phyloP scores from a whole-genome alignment of 768 basidiomycete species.

The Mycena pura region DNA sequence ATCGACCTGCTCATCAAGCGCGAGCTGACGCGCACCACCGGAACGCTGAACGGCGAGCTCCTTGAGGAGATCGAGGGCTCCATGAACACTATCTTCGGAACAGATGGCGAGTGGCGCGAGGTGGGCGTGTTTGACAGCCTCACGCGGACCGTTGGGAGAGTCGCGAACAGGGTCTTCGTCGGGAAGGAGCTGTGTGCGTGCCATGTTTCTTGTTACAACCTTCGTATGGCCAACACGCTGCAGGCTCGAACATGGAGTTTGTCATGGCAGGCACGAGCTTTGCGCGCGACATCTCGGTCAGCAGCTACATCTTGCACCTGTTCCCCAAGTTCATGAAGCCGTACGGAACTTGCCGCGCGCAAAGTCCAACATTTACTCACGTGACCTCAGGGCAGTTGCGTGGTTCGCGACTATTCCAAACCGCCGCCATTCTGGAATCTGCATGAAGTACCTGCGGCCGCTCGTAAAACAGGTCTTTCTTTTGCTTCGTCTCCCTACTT shows the following conservation, averaged over 20 bases:
- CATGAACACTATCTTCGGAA: not conserved
- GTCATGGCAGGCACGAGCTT: conserved; percentile 18
- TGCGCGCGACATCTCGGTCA: conserved; percentile 18
- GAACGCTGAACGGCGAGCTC: conserved; percentile 11
- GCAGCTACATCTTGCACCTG: conserved; percentile 20
- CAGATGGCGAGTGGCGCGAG: conserved; percentile 13
- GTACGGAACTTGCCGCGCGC: too few relatives aligned
- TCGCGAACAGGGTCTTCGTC: conserved; percentile 19
- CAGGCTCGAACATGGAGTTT: conserved; percentile 20
- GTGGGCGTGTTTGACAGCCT: conserved; percentile 8
- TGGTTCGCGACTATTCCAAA: conserved; percentile 26
- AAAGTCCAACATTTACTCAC: not conserved
- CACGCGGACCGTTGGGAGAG: conserved; percentile 11
- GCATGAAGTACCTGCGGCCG: conserved; percentile 19
- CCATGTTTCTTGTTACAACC: too few relatives aligned
- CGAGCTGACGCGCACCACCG: conserved; percentile 22
- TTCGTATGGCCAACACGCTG: not conserved
- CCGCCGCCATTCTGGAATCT: conserved; percentile 16
- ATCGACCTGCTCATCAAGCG: conserved; percentile 25
- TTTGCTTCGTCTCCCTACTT: too few relatives aligned
- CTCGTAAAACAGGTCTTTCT: too few relatives aligned
- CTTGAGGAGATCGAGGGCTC: conserved; percentile 17
- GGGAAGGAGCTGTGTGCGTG: conserved; percentile 24
- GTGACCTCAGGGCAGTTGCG: conserved; percentile 11
- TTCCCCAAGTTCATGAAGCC: conserved; percentile 25